A percentile compares a stretch with the other conserved stretches of the same genome.
Evolutionary conservation across 2,329 filamentous ascomycete species (phyloP).

Genomic region (Colletotrichum horii): DNA sequence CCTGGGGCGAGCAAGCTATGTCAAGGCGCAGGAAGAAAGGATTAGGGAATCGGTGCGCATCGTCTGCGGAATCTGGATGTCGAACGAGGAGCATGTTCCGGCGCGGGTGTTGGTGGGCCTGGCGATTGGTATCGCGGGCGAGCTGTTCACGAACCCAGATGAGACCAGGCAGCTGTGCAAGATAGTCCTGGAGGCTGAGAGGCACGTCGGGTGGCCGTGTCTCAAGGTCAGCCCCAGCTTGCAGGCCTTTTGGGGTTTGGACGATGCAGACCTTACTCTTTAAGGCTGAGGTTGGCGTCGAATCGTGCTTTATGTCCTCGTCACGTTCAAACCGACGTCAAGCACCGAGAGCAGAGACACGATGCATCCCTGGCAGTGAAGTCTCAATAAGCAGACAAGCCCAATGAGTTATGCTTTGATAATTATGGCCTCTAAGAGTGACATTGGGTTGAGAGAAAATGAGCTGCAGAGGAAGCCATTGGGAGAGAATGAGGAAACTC

Average conservation of each 20-base stretch:
- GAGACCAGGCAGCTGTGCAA: not conserved
- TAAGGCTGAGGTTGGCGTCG: not conserved
- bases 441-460: not conserved
- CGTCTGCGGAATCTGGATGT: not conserved
- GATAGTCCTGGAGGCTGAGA: not conserved
- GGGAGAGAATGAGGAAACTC: not conserved
- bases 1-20: not conserved
- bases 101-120: not conserved
- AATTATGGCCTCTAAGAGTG: not conserved
- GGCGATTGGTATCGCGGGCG: not conserved
- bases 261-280: not conserved
- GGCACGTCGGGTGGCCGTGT: not conserved
- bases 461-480: not conserved
- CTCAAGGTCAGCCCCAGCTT: not conserved
- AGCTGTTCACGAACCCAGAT: not conserved
- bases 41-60: not conserved
- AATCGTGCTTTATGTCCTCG: not conserved
- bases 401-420: not conserved
- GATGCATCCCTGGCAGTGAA: not conserved
- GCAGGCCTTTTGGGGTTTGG: not conserved
- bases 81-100: not conserved
- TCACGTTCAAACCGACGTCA: not conserved
- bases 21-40: not conserved
- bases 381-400: fast-evolving
- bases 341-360: not conserved